phyloP scores from a whole-genome alignment of 1,139 yeast species.

The Blastobotrys capitulatus region DNA sequence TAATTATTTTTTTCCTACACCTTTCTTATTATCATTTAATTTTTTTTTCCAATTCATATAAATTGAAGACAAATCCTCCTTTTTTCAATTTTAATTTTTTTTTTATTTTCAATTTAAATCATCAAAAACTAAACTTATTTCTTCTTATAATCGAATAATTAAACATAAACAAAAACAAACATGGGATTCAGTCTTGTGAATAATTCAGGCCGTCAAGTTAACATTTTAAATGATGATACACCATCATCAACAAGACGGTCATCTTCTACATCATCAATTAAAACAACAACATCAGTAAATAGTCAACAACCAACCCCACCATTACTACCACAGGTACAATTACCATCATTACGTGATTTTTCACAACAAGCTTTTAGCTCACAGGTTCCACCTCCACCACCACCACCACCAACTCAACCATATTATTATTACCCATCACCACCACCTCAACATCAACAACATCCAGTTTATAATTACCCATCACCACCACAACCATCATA shows the following conservation, averaged over 20 bases:
- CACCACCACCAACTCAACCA: conserved; percentile 11
- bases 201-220: conserved; percentile 21
- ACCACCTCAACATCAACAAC: not conserved
- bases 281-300: not conserved
- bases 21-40: not conserved
- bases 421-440: not conserved
- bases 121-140: too few relatives aligned
- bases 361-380: not conserved
- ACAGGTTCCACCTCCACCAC: conserved; percentile 11
- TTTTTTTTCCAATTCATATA: not conserved
- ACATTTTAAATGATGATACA: conserved; percentile 20
- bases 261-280: not conserved
- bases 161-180: not conserved
- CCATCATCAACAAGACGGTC: conserved; percentile 3
- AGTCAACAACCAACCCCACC: conserved; percentile 8
- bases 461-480: not conserved
- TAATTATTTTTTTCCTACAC: not conserved
- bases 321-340: conserved; percentile 2
- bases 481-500: not conserved
- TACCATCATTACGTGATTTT: not conserved
- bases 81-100: not conserved
- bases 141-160: too few relatives aligned
- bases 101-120: conserved; percentile 2
- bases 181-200: conserved; percentile 25
- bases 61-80: not conserved